Base-by-base conservation (phyloP, 2,329 filamentous ascomycete genomes). In the Lecanicillium sp. region DNA sequence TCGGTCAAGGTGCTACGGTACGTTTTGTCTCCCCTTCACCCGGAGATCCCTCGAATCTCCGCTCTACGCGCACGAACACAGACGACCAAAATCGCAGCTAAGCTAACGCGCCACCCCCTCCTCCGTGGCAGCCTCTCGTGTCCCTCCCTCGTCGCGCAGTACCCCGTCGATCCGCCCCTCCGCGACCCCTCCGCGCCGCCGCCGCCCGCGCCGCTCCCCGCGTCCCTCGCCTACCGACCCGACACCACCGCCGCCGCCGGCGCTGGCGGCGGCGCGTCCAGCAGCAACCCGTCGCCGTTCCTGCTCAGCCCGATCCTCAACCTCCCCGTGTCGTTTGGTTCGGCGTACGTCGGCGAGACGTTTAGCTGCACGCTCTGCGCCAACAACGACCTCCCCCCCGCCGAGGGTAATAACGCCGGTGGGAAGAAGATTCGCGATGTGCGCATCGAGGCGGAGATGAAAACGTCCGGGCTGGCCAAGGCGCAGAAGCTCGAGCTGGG, bases 311-410 rank as follows among this genome's bases (percentile, higher is more conserved):
- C 80, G 1, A 73, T 83, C 45, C 78, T 97, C 58, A 93, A 88
- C 39, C 82, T 97, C 1, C 91, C 93, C 9, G 84, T 90, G 14
- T 86, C 89, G 0, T 97, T 98, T 64, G 91, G 90, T 37, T 91
- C 88, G 11, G 90, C 91, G 8, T 96, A 96, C 64, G 91, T 97
- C 17, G 93, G 93, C 58, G 90, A 97, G 70, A 89, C 85, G 0
- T 97, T 98, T 68, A 84, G 85, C 54, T 98, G 93, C 68, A 95
- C 91, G 2, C 76, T 97, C 19, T 95, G 90, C 68, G 90, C 87
- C n/a, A 96, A 95, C 71, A 91, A 96, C 63, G 91, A 97, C 68
- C 52, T 62, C 1, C 32, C 54, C 48, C 8, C 33, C 8, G 5
- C 33, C 0, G 36, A 54, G 4, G 53, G 32, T 38, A 54, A 58